Percentiles rank a stretch among this genome's conserved stretches.
Conservation (phyloP, 2,329 filamentous ascomycete species). For the Claviceps digitariae region DNA sequence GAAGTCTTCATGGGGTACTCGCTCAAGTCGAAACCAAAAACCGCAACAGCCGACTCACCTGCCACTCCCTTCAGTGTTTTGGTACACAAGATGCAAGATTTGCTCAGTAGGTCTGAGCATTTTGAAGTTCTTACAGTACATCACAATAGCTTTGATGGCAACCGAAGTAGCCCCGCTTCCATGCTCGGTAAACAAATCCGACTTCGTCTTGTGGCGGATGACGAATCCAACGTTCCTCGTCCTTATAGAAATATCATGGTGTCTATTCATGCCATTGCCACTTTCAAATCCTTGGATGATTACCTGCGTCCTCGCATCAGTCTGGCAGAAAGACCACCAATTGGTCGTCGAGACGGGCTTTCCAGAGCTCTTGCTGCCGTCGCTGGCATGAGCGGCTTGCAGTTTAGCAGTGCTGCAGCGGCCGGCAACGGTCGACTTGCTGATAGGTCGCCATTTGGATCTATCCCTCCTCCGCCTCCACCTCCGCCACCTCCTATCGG, state of each 20-base stretch:
- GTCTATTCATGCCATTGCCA: slow-evolving; percentile 94
- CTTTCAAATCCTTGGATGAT: slow-evolving; percentile 92
- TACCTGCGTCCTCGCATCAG: slow-evolving; percentile 85
- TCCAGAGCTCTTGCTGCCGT: slow-evolving; percentile 62
- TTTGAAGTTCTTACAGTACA: slow-evolving; percentile 96
- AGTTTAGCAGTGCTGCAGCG: slow-evolving; percentile 33
- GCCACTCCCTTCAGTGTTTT: slow-evolving; percentile 80
- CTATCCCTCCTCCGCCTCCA: slow-evolving; percentile 19
- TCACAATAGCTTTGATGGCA: slow-evolving; percentile 80
- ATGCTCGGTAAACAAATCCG: slow-evolving; percentile 96
- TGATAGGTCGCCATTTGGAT: slow-evolving; percentile 28
- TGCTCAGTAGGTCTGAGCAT: slow-evolving; percentile 91
- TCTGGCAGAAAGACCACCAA: slow-evolving; percentile 55
- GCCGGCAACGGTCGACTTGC: slow-evolving; percentile 31
- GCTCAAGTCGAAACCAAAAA: slow-evolving; percentile 51
- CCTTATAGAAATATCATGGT: slow-evolving; percentile 93
- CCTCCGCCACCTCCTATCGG: slow-evolving; percentile 5
- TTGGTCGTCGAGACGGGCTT: slow-evolving; percentile 49
- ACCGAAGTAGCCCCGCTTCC: slow-evolving; percentile 78
- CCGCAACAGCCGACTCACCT: slow-evolving; percentile 52
- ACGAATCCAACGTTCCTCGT: slow-evolving; percentile 77
- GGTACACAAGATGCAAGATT: slow-evolving; percentile 86
- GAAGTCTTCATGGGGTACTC: slow-evolving; percentile 80
- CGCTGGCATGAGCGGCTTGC: slow-evolving; percentile 54
- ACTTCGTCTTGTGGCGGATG: slow-evolving; percentile 76